Conservation (phyloP, 1,284 basidiomycete species). For the Sanghuangporus sanghuang region DNA sequence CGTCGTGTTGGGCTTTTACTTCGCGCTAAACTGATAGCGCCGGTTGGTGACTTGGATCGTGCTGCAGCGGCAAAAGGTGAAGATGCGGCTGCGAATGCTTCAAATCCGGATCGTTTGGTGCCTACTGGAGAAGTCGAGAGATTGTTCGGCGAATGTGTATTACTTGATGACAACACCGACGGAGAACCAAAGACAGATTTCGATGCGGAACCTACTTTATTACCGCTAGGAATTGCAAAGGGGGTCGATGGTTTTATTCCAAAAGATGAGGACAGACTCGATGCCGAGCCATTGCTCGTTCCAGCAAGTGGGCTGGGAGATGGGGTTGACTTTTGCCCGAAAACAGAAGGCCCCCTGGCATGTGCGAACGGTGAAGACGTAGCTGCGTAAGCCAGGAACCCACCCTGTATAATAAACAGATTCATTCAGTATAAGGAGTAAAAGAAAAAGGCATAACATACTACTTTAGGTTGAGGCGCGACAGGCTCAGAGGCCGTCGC, state of each 20-base stretch:
- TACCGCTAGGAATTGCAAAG: constrained; percentile 10
- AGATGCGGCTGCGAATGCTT: constrained; percentile 52
- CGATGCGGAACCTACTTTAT: constrained; percentile 1
- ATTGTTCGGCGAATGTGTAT: constrained; percentile 27
- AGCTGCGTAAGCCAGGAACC: constrained; percentile 16
- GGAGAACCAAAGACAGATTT: constrained; percentile 12
- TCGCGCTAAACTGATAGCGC: constrained; percentile 27
- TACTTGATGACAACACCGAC: constrained; percentile 21
- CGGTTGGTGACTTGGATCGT: constrained; percentile 43
- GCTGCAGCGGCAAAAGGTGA: constrained; percentile 54
- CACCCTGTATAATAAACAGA: constrained; percentile 7
- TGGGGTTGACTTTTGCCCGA: constrained; percentile 17
- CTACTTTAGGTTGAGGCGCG: constrained; percentile 17
- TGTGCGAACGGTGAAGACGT: constrained; percentile 17
- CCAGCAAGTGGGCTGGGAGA: constrained; percentile 17
- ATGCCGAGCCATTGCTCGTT: constrained; percentile 15
- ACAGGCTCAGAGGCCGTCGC: constrained; percentile 36
- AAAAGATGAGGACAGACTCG: constrained; percentile 11
- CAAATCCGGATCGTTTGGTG: constrained; percentile 53
- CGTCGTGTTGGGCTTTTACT: constrained; percentile 49
- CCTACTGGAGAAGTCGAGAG: constrained; percentile 28
- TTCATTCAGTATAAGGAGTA: not conserved
- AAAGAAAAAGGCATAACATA: not conserved
- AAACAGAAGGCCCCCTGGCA: constrained; percentile 15
- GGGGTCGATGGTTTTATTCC: constrained; percentile 14